phyloP scores from a whole-genome alignment of 164 flowering plant species.

The Annona squamosa region DNA sequence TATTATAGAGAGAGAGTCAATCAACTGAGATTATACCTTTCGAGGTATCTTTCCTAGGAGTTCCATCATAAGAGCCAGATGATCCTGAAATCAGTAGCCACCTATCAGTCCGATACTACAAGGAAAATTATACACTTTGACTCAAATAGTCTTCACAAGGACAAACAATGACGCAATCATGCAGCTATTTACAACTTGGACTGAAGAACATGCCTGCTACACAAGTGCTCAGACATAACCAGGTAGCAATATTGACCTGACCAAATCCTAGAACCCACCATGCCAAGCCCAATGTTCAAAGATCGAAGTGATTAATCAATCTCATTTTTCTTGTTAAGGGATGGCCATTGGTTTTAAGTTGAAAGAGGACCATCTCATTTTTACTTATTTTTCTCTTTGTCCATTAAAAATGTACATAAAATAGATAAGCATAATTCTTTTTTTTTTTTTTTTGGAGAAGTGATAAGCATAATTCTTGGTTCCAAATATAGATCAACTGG shows the following conservation, averaged over 20 bases:
- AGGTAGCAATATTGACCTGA: no score
- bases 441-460: no score
- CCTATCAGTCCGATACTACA: neutral
- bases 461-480: neutral
- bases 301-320: neutral
- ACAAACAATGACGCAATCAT: neutral
- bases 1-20: no score
- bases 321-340: neutral
- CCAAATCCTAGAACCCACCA: no score
- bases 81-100: slow-evolving; percentile 54
- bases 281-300: neutral
- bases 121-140: neutral
- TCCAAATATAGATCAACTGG: neutral
- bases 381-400: neutral
- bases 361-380: neutral
- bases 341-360: neutral
- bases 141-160: neutral
- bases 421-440: neutral
- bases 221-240: no score
- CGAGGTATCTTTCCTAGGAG: slow-evolving; percentile 90
- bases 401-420: neutral
- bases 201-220: no score
- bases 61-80: slow-evolving; percentile 97
- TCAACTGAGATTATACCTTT: slow-evolving; percentile 44
- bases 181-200: neutral